phyloP scores from a whole-genome alignment of 2,329 filamentous ascomycete species.

The Colletotrichum cuscutae region DNA sequence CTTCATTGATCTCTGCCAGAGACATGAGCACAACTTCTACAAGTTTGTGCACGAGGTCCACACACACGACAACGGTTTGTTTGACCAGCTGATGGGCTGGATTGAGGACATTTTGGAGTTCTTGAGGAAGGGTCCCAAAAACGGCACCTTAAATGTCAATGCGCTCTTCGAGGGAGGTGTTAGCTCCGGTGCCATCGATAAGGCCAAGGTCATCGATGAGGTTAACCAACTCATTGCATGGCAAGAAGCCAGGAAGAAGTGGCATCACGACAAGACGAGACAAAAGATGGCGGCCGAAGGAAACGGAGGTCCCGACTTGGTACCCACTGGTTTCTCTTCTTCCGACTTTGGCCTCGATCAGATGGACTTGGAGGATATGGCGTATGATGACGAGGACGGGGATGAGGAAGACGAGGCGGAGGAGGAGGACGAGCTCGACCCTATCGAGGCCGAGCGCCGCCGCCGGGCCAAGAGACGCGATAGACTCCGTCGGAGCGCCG shows the following conservation, averaged over 20 bases:
- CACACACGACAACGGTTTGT: constrained; percentile 94
- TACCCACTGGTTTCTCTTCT: constrained; percentile 75
- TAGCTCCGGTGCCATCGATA: constrained; percentile 74
- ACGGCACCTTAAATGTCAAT: constrained; percentile 93
- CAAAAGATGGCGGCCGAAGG: constrained; percentile 98
- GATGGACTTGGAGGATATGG: constrained; percentile 87
- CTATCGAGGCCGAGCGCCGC: constrained; percentile 86
- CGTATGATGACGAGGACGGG: constrained; percentile 75
- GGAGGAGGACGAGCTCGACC: constrained; percentile 82
- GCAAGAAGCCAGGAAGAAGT: constrained; percentile 96
- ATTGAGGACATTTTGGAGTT: constrained; percentile 96
- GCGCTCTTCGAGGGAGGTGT: constrained; percentile 87
- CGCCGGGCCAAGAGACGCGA: constrained; percentile 82
- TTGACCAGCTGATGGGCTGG: constrained; percentile 97
- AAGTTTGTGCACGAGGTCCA: constrained; percentile 99
- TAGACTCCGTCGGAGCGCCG: constrained; percentile 80
- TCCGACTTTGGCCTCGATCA: constrained; percentile 91
- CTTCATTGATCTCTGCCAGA: constrained; percentile 95
- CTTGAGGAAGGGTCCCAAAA: constrained; percentile 84
- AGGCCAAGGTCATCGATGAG: constrained; percentile 77
- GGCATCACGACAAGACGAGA: constrained; percentile 96
- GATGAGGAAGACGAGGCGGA: constrained; percentile 76
- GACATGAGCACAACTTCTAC: constrained; percentile 97
- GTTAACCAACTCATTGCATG: constrained; percentile 89
- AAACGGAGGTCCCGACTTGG: constrained; percentile 56